Evolutionary conservation across 2,329 filamentous ascomycete species (phyloP), one percentile per base, ranked within the genome.

Genomic region (Chaetomium olivaceum): DNA sequence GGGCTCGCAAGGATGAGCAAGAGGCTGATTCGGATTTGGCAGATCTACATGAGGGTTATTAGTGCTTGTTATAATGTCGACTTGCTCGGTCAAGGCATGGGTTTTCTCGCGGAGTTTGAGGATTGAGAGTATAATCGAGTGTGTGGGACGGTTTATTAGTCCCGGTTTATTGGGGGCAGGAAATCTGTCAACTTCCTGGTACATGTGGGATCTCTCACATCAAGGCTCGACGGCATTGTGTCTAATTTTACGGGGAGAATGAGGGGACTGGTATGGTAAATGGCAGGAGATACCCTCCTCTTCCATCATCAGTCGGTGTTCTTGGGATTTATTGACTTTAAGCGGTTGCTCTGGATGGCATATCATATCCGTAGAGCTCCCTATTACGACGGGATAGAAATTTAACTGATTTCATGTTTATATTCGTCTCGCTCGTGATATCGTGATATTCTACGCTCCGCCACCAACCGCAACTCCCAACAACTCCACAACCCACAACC

Each of bases 341-440:
- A 12, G 21, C 46, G n/a, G n/a, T 23, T 21, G 23, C 46, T 4
- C 46, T 21, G n/a, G 8, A 48, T 23, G n/a, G 19, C n/a, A 48
- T 21, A 11, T 11, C n/a, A 48, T 21, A 11, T 11, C 46, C 46
- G 23, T 7, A 43, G 39, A n/a, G 16, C 39, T n/a, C 39, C 46
- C 46, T n/a, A 48, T 23, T 4, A 14, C 43, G n/a, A 48, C 2
- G 3, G 11, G 5, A 19, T 33, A 39, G n/a, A n/a, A 21, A 16
- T n/a, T 29, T 23, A 4, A 2, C 58, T 51, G 3, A 29, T 50
- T 19, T 31, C 36, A 39, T 50, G n/a, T 50, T 29, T 1, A 48
- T 12, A 43, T 58, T 58, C 52, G 46, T 29, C 51, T 54, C 46
- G 51, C 31, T 63, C 61, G 43, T 63, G 11, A 58, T 48, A 63